Percentiles rank a stretch among this genome's conserved stretches.
phyloP scores from a whole-genome alignment of 192 early-diverging fungal genomes.

The Umbelopsis ramanniana region DNA sequence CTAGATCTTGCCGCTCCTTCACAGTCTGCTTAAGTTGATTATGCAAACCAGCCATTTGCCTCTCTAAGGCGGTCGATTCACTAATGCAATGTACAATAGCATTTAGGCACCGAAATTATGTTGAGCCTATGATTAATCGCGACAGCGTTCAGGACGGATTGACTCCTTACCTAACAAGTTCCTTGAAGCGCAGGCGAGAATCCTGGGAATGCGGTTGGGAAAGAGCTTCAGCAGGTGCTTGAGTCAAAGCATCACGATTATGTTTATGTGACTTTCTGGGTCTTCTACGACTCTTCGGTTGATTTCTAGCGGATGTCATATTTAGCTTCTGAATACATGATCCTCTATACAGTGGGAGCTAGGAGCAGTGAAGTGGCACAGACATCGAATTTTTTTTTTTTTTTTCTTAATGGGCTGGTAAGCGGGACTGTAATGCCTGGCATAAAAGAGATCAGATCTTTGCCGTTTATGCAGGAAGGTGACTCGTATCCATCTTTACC shows the following conservation, averaged over 20 bases:
- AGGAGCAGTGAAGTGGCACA: not conserved
- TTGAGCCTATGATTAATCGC: too few species aligned
- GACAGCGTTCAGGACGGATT: too few species aligned
- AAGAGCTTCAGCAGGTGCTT: not conserved
- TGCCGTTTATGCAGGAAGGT: not conserved
- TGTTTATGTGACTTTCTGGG: not conserved
- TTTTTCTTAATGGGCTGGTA: too few species aligned
- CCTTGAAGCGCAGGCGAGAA: constrained; percentile 26
- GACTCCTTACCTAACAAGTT: constrained; percentile 30
- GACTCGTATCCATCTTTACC: not conserved
- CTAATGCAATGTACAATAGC: constrained; percentile 3
- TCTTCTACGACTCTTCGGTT: constrained; percentile 6
- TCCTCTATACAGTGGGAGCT: not conserved
- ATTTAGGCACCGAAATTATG: not conserved
- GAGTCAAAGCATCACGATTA: too few species aligned
- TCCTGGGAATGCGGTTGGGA: constrained; percentile 21
- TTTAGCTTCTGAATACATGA: constrained; percentile 3
- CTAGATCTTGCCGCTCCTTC: constrained; percentile 33
- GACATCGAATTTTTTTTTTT: not conserved
- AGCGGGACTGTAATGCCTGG: too few species aligned
- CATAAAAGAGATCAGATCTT: too few species aligned
- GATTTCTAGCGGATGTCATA: constrained; percentile 23
- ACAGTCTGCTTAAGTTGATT: constrained; percentile 36
- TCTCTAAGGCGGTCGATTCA: constrained; percentile 43
- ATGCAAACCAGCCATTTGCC: constrained; percentile 37